A percentile compares a stretch with the other conserved stretches of the same genome.
Evolutionary conservation across 2,329 filamentous ascomycete genomes (phyloP).

Genomic region (Emmonsia crescens): DNA sequence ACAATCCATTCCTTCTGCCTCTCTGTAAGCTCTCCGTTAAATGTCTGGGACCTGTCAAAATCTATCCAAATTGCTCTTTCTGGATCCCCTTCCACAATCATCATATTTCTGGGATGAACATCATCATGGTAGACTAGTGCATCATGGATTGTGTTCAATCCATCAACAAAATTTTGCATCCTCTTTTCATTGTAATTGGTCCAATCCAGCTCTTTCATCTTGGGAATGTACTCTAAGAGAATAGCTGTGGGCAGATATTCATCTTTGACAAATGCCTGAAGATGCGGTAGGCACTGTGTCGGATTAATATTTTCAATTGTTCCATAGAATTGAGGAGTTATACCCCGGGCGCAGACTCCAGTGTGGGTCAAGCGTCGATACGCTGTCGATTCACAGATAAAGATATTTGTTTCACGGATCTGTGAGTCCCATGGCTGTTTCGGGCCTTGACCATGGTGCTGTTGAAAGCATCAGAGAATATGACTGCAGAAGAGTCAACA

Average conservation of each 20-base stretch:
- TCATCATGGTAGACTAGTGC: slow-evolving; percentile 15
- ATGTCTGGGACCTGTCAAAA: slow-evolving; percentile 18
- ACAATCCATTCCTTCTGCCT: slow-evolving; percentile 12
- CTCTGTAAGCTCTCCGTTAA: slow-evolving; percentile 15
- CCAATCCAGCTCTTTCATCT: slow-evolving; percentile 15
- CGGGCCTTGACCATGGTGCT: slow-evolving; percentile 2
- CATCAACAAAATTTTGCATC: slow-evolving; percentile 12
- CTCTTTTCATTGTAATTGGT: slow-evolving; percentile 15
- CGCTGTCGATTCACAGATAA: slow-evolving; percentile 4
- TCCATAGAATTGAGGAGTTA: slow-evolving; percentile 6
- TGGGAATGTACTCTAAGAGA: slow-evolving; percentile 17
- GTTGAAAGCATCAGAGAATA: neutral
- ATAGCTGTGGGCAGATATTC: slow-evolving; percentile 15
- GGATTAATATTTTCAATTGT: slow-evolving; percentile 7
- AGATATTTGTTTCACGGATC: slow-evolving; percentile 2
- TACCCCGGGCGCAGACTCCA: slow-evolving; percentile 1
- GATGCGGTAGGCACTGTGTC: neutral
- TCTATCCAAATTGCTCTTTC: slow-evolving; percentile 16
- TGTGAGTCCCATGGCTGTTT: slow-evolving; percentile 1
- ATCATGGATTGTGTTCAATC: slow-evolving; percentile 14
- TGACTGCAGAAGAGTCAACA: neutral
- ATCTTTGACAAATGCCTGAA: slow-evolving; percentile 8
- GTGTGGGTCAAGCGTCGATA: slow-evolving; percentile 3
- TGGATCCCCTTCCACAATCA: slow-evolving; percentile 12
- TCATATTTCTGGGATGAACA: slow-evolving; percentile 18